phyloP scores from a whole-genome alignment of 331 rosid genomes.

The Erythrophleum ivorense region DNA sequence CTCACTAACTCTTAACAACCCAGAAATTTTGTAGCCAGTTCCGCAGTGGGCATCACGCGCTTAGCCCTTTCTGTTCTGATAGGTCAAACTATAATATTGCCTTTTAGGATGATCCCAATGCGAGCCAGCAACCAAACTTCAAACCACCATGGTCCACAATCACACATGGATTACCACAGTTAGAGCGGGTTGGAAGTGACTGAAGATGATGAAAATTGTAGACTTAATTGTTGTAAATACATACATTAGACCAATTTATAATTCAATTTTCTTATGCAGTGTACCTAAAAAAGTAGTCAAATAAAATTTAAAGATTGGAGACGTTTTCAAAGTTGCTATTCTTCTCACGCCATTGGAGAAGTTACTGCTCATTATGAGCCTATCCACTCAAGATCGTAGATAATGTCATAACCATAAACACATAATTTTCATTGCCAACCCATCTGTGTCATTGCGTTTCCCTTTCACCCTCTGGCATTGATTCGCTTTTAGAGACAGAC shows the following conservation, averaged over 20 bases:
- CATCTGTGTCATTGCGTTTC: constrained; percentile 40
- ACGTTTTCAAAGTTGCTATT: background rate
- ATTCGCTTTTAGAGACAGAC: constrained; percentile 15
- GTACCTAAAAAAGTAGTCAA: background rate
- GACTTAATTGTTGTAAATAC: background rate
- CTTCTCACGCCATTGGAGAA: constrained; percentile 31
- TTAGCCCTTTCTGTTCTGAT: constrained; percentile 20
- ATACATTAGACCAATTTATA: background rate
- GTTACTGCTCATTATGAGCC: constrained; percentile 37
- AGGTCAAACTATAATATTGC: constrained; percentile 14
- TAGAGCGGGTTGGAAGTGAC: background rate
- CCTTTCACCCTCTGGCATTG: constrained; percentile 40
- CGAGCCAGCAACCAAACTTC: constrained; percentile 16
- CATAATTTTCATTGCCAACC: constrained; percentile 40
- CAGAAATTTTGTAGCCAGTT: background rate
- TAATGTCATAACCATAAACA: constrained; percentile 23
- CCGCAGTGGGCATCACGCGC: constrained; percentile 45
- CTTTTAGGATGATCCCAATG: constrained; percentile 20
- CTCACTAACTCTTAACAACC: constrained; percentile 34
- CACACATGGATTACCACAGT: background rate
- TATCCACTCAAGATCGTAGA: constrained; percentile 30
- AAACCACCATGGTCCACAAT: constrained; percentile 10
- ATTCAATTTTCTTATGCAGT: background rate
- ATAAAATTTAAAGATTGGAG: background rate
- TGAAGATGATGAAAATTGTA: background rate